Base-by-base conservation (phyloP, 768 basidiomycete genomes). In the Russula griseocarnosa region DNA sequence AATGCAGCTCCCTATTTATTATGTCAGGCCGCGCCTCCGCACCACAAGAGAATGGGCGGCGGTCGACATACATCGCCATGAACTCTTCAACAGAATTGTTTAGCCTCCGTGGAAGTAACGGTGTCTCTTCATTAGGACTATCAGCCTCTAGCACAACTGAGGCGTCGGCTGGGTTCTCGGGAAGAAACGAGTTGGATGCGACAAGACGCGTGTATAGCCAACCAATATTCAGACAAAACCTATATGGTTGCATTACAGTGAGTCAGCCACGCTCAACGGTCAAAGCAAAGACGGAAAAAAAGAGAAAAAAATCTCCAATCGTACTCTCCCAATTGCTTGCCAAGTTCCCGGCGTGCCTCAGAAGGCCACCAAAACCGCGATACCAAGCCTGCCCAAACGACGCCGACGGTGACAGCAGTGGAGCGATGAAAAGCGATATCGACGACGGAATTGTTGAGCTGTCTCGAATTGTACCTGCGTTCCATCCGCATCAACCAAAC, bases 331-430 rank as follows among this genome's bases (percentile, higher is more conserved):
- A 98, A 79, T 0, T 85, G 87, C 65, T 85, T 86, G 53, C 87
- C 85, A 5, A 99, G 78, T 74, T 98, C 96, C 46, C 90, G 79
- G 52, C 96, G 79, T 0, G 97, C 97, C 70, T 97, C 95, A 10
- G 90, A 84, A 1, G 97, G 97, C 96, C 95, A 98, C 90, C 94
- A 94, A 66, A 88, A 88, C 53, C 92, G 79, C 5, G 92, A 94
- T 24, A 97, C 86, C 55, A 98, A 75, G 3, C 87, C 83, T 0
- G 94, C 94, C 90, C 92, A 98, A 1, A 95, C 71, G 3, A 94
- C 92, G 9, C 96, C 97, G 8, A 82, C 81, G 0, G 82, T 88
- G 22, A 99, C 96, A 36, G 95, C 83, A 5, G 88, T 68, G 1
- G 87, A 87, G 53, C 97, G 87, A 70, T 87, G 84, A 36, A 82